Evolutionary conservation across 2,329 filamentous ascomycete genomes (phyloP).

Genomic region (Hypomyces perniciosus): DNA sequence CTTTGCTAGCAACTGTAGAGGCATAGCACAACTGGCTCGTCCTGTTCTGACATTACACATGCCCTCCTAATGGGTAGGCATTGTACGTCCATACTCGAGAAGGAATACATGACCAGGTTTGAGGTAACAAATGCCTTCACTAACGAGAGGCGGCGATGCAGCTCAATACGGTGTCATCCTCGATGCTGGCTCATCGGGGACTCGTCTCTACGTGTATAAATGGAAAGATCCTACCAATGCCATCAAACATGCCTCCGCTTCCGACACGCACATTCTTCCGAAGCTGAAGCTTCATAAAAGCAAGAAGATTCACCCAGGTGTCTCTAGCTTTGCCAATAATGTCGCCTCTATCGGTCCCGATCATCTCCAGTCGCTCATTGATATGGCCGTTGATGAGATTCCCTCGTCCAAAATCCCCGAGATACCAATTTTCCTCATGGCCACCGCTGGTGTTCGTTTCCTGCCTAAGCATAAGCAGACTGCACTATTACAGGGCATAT

Average conservation of each 20-base stretch:
- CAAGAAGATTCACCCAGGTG: slow-evolving; percentile 88
- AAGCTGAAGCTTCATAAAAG: slow-evolving; percentile 79
- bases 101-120: background rate
- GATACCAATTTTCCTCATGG: slow-evolving; percentile 91
- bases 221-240: slow-evolving; percentile 76
- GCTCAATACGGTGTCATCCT: slow-evolving; percentile 86
- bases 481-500: slow-evolving; percentile 69
- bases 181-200: slow-evolving; percentile 96
- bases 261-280: slow-evolving; percentile 59
- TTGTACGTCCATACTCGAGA: slow-evolving; percentile 15
- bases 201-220: slow-evolving; percentile 86
- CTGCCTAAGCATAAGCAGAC: slow-evolving; percentile 68
- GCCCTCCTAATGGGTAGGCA: slow-evolving; percentile 24
- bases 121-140: background rate
- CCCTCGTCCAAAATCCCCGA: slow-evolving; percentile 69
- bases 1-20: no score
- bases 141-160: slow-evolving; percentile 20
- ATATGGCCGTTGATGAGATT: slow-evolving; percentile 74
- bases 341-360: slow-evolving; percentile 72
- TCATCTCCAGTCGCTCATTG: slow-evolving; percentile 71
- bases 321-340: slow-evolving; percentile 80
- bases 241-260: slow-evolving; percentile 40
- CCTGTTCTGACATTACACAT: background rate
- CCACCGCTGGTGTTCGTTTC: slow-evolving; percentile 90
- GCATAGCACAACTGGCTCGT: no score